A percentile compares a stretch with the other conserved stretches of the same genome.
These are phyloP conservation scores for Colletotrichum sp. DNA, from an alignment of 2,329 filamentous ascomycete species.

Conservation along the genomic window DNA sequence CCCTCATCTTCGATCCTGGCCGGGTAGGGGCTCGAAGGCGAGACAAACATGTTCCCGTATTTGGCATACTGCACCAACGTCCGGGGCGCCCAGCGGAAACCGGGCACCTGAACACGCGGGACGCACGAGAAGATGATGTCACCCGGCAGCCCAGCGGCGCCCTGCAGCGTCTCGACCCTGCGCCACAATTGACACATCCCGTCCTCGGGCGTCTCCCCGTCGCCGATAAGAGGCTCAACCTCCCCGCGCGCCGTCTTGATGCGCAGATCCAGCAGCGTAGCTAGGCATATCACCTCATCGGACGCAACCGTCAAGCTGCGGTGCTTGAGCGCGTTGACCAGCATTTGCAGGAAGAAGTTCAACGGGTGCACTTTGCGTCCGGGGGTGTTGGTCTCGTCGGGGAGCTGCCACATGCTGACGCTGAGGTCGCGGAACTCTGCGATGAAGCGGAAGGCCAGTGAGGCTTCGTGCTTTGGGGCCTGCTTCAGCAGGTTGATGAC, in stretches of 20 bases:
- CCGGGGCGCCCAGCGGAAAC: neutral
- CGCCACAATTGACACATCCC: slow-evolving; percentile 16
- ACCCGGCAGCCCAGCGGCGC: neutral
- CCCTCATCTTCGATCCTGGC: neutral
- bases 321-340: neutral
- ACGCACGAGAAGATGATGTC: slow-evolving; percentile 4
- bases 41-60: neutral
- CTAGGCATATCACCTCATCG: neutral
- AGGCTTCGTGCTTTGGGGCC: neutral
- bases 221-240: neutral
- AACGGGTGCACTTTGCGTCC: neutral
- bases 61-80: neutral
- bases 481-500: neutral
- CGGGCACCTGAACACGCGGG: neutral
- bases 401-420: neutral
- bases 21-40: neutral
- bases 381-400: neutral
- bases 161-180: neutral
- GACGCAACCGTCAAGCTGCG: slow-evolving; percentile 4
- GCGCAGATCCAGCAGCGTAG: neutral
- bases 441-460: neutral
- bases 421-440: neutral
- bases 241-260: neutral
- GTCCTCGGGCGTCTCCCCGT: neutral
- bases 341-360: neutral